Conservation (phyloP, 1,139 yeast species). For the Saccharomyces pastorianus region DNA sequence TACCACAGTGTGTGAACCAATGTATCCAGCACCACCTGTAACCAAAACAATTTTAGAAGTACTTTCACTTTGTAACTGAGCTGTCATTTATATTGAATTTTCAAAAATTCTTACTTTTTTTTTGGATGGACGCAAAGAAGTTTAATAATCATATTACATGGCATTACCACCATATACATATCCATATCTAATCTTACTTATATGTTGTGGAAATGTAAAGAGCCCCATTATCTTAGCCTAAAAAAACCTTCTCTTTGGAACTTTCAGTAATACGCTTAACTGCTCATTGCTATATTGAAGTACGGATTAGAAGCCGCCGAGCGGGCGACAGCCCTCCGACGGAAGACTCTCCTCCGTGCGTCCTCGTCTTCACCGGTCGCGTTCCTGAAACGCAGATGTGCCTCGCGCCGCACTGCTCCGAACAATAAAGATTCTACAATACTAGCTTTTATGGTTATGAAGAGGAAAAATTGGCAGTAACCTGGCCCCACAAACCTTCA, state of each 20-base stretch:
- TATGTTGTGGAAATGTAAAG: not conserved
- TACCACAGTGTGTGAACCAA: constrained; percentile 74
- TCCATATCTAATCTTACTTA: not conserved
- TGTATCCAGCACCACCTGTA: constrained; percentile 85
- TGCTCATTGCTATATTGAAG: not conserved
- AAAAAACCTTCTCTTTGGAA: not conserved
- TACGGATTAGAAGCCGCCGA: not conserved
- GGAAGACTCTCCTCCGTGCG: not conserved
- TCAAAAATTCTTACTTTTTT: not conserved
- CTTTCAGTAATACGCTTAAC: not conserved
- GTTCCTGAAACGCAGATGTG: not conserved
- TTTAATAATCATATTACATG: not conserved
- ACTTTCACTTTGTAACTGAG: constrained; percentile 5
- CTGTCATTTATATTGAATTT: not conserved
- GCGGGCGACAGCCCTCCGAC: not conserved
- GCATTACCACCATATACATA: not conserved
- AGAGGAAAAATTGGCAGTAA: not conserved
- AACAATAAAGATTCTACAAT: not conserved
- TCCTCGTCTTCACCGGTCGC: not conserved
- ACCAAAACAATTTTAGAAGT: constrained; percentile 43
- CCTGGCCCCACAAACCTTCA: not conserved
- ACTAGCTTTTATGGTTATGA: not conserved
- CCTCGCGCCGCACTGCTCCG: not conserved
- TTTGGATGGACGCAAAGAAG: not conserved
- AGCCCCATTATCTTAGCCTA: not conserved